Base-by-base conservation (phyloP, 805 yeast species). In the Lipomyces japonicus region DNA sequence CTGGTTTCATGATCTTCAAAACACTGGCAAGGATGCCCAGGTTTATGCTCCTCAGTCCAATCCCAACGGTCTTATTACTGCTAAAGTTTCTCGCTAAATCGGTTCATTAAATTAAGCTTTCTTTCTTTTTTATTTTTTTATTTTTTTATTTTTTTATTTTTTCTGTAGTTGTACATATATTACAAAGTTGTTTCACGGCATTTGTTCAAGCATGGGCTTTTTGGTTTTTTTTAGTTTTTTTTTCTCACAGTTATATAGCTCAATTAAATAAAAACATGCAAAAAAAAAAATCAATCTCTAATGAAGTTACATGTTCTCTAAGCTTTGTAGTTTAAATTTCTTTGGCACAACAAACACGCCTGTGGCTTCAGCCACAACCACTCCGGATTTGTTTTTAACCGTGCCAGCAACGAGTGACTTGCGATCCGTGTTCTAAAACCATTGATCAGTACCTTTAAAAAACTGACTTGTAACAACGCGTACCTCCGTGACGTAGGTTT, bases 1-100 rank as follows among this genome's bases (percentile, higher is more conserved):
- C 54, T 89, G 95, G 95, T 74, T 72, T 68, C 83, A 87, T 69
- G 95, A 93, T 34, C 75, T 86, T 62, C 74, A 77, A 61, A 83
- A 84, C 67, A 63, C 68, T 14, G 75, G 75, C 50, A 42, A 52
- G 28, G 86, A 89, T 62, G 81, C 84, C 52, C 95, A 85, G 62
- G 76, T 90, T 59, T 89, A 82, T 70, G 88, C 89, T 67, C 97
- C 97, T 12, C 72, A 68, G 62, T 81, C 95, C 51, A 91, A 90
- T 71, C 97, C 97, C 63, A 89, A 86, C 66, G 97, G 97, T 43
- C 78, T 85, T 69, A 90, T 90, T 69, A 84, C 82, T 68, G 83
- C 88, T 68, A 85, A 90, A 16, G 95, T 90, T 59, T 84, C 82
- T 48, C 83, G 96, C 39, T 57, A 75, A 7, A 7, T 28, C 12